Base-by-base conservation (phyloP, 2,329 filamentous ascomycete species). In the Xylariaceae sp. region DNA sequence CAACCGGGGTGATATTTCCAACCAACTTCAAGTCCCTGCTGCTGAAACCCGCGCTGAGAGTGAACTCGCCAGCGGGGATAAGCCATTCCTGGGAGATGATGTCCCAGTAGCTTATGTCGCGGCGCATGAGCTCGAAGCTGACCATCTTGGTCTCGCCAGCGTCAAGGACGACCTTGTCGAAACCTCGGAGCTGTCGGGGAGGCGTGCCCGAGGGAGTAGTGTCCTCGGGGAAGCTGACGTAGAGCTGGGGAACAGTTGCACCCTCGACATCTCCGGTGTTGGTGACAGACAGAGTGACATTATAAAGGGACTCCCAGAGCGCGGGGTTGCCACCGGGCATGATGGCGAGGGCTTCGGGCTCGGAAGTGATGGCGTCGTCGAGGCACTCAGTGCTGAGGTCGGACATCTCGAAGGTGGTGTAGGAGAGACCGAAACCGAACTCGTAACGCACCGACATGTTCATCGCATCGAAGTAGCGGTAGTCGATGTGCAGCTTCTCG, bases 401-500 rank as follows among this genome's bases (percentile, higher is more conserved):
- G 3, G 73, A 74, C 19, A 73, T 72, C 19, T 66, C 60, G 59
- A 80, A 80, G 0, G 64, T 72, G 3, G 77, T 78, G 33, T 57
- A 53, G 11, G 71, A 69, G 49, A 78, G 66, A 1, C 78, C 78
- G 52, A 76, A 82, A 19, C 81, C 81, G 51, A 85, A 85, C 54
- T 83, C 79, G 63, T 79, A 85, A 41, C 74, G 71, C 2, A 80
- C 78, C 2, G 68, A 67, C 45, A 81, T 76, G 59, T 77, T 70
- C 42, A 73, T 62, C 42, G 74, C 69, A 59, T 85, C 81, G 42
- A 85, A 84, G 52, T 74, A 71, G 32, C 80, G 76, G 69, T 85
- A 85, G 64, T 85, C 81, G 50, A 85, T 81, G 65, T 82, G 78
- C 39, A 83, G 69, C 43, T 79, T 79, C 62, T 84, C 81, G 19